A percentile compares a stretch with the other conserved stretches of the same genome.
These are phyloP conservation scores for Backusella tuberculispora DNA, from an alignment of 192 early-diverging fungal species.

Conservation along the genomic window DNA sequence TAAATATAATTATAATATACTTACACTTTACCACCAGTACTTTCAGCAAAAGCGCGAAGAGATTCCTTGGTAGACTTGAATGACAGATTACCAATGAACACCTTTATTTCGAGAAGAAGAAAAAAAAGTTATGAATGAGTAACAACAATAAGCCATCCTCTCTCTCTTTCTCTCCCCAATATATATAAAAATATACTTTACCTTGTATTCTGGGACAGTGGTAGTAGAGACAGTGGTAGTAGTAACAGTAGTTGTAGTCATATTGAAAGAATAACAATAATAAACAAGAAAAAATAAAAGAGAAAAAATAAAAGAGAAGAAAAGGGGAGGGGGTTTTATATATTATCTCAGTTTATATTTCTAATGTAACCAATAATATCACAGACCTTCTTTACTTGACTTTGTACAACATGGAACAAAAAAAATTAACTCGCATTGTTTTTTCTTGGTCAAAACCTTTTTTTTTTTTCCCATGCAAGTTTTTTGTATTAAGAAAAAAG, in stretches of 20 bases:
- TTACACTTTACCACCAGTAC: slow-evolving; percentile 73
- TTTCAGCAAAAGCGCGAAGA: slow-evolving; percentile 76
- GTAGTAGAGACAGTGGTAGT: neutral
- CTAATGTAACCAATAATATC: neutral
- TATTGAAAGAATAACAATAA: neutral
- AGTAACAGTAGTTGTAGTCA: neutral
- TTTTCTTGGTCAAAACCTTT: too few species aligned
- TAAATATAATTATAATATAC: slow-evolving; percentile 33
- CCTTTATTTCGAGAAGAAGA: slow-evolving; percentile 49
- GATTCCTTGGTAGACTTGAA: slow-evolving; percentile 85
- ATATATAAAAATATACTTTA: neutral
- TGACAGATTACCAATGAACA: slow-evolving; percentile 95
- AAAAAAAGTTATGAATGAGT: neutral
- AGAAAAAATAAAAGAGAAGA: neutral
- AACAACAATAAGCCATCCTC: neutral
- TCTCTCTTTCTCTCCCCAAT: neutral
- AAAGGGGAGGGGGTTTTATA: neutral
- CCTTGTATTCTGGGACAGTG: neutral
- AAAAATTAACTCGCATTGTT: slow-evolving; percentile 6
- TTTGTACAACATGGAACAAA: neutral
- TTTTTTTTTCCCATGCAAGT: slow-evolving; percentile 1
- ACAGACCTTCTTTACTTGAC: slow-evolving; percentile 2
- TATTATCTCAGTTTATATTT: slow-evolving; percentile 8
- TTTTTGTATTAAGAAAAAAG: neutral
- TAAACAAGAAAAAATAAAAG: neutral